These are phyloP conservation scores for Aspergillus cejpii DNA, from an alignment of 2,329 filamentous ascomycete species.

Conservation along the genomic window DNA sequence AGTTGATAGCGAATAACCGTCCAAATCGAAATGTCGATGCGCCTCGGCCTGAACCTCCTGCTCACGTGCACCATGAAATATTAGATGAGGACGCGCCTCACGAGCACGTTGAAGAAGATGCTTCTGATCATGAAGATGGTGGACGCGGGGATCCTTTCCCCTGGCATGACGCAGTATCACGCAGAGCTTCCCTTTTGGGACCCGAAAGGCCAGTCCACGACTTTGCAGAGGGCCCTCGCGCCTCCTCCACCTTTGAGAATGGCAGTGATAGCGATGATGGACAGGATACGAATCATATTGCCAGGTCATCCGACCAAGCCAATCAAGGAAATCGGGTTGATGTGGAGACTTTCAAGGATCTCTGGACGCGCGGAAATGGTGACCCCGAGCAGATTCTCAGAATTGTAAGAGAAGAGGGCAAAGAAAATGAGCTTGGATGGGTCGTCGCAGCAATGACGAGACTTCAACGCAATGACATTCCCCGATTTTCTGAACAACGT, in stretches of 20 bases:
- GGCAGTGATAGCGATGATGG: conserved; percentile 7
- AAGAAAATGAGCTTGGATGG: conserved; percentile 53
- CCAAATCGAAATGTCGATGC: conserved; percentile 21
- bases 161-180: conserved; percentile 6
- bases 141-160: conserved; percentile 10
- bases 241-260: conserved; percentile 1
- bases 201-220: background rate
- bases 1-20: conserved; percentile 37
- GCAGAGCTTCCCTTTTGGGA: background rate
- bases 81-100: conserved; percentile 3
- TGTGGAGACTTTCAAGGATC: conserved; percentile 48
- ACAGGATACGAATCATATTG: conserved; percentile 4
- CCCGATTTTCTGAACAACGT: conserved; percentile 1
- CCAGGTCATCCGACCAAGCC: conserved; percentile 7
- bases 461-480: conserved; percentile 13
- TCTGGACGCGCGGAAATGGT: conserved; percentile 54
- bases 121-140: conserved; percentile 6
- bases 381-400: conserved; percentile 53
- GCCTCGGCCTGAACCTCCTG: conserved; percentile 9
- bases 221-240: background rate
- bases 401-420: conserved; percentile 56
- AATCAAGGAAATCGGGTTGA: conserved; percentile 20
- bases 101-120: conserved; percentile 10
- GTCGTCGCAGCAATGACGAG: conserved; percentile 52
- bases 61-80: conserved; percentile 8